Evolutionary conservation across 192 early-diverging fungal genomes (phyloP).

Genomic region (Jimgerdemannia lactiflua): DNA sequence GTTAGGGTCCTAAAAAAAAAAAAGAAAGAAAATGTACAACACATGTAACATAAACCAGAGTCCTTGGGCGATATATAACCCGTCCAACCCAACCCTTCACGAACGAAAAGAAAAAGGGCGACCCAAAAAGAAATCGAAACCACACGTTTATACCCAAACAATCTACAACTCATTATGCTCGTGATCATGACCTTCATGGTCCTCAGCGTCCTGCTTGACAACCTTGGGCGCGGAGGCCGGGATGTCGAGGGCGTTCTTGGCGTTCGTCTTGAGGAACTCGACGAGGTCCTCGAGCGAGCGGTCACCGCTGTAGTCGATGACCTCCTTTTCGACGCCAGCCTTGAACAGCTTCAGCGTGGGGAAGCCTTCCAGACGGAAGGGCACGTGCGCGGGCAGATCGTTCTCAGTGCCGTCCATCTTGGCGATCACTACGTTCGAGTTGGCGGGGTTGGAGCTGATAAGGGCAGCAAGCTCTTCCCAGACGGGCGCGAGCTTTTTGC

Average conservation of each 20-base stretch:
- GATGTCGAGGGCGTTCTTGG: constrained; percentile 41
- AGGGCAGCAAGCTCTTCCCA: constrained; percentile 81
- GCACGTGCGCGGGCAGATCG: constrained; percentile 72
- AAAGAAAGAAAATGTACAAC: no score
- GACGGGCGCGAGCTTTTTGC: constrained; percentile 69
- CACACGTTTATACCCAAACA: not conserved
- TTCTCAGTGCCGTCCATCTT: constrained; percentile 97
- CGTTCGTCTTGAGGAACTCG: constrained; percentile 78
- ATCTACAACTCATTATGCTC: constrained; percentile 22
- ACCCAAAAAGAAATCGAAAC: no score
- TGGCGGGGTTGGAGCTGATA: constrained; percentile 24
- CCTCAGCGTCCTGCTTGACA: not conserved
- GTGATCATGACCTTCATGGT: not conserved
- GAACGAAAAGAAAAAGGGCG: no score
- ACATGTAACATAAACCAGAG: no score
- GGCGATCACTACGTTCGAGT: constrained; percentile 59
- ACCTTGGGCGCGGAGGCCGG: constrained; percentile 5
- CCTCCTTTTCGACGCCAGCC: constrained; percentile 67
- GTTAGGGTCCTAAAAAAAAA: no score
- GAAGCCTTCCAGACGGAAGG: constrained; percentile 85
- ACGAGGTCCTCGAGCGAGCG: constrained; percentile 75
- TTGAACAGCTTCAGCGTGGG: constrained; percentile 94
- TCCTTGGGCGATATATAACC: no score
- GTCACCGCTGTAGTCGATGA: constrained; percentile 83
- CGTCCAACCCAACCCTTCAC: no score